Evolutionary conservation across 1,284 basidiomycete species (phyloP).

Genomic region (Ganoderma meredithae): DNA sequence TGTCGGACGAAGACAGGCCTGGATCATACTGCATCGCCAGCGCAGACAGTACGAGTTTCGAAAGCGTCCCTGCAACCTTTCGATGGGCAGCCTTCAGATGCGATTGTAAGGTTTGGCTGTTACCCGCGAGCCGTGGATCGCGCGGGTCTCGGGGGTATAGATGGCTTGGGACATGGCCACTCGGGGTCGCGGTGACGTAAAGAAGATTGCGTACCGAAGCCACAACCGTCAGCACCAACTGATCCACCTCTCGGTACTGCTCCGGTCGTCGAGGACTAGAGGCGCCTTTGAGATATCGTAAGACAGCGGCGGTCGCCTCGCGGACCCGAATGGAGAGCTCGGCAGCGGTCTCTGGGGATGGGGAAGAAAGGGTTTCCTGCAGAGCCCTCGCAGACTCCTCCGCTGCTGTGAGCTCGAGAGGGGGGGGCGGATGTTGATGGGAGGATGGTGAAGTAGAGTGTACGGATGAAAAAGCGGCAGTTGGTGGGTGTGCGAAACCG

Average conservation of each 20-base stretch:
- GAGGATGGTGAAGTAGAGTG: conserved; percentile 10
- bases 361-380: conserved; percentile 66
- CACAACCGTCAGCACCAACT: conserved; percentile 71
- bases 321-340: conserved; percentile 66
- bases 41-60: conserved; percentile 77
- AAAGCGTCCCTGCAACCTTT: conserved; percentile 81
- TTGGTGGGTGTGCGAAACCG: conserved; percentile 22
- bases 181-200: conserved; percentile 72
- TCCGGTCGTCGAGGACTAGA: conserved; percentile 50
- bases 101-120: conserved; percentile 58
- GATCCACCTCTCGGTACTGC: conserved; percentile 65
- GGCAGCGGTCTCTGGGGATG: conserved; percentile 62
- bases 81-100: conserved; percentile 75
- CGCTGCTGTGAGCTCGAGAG: conserved; percentile 63
- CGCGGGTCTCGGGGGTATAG: conserved; percentile 60
- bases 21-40: conserved; percentile 82
- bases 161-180: conserved; percentile 65
- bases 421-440: conserved; percentile 11
- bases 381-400: conserved; percentile 72
- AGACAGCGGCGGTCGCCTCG: conserved; percentile 68
- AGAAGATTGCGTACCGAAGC: conserved; percentile 75
- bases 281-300: conserved; percentile 62
- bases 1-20: conserved; percentile 64
- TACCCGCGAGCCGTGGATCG: conserved; percentile 50
- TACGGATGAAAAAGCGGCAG: conserved; percentile 17